Percentiles rank a stretch among this genome's conserved stretches.
phyloP scores from a whole-genome alignment of 305 asterid species.

The Ajuga reptans region DNA sequence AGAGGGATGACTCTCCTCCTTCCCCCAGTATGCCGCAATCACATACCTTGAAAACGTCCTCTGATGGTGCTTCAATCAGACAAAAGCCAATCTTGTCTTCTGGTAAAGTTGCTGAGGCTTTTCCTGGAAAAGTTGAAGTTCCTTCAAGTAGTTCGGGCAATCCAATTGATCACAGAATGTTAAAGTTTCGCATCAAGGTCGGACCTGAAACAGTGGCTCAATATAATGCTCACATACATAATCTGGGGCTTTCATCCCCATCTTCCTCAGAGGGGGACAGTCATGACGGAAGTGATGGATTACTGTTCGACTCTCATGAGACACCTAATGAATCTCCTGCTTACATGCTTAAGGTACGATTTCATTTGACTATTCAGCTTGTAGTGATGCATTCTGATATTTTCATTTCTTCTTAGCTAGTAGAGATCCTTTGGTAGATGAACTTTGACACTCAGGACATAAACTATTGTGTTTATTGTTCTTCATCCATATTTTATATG shows the following conservation, averaged over 20 bases:
- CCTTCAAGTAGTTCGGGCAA: constrained; percentile 38
- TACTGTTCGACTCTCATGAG: constrained; percentile 35
- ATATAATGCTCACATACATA: constrained; percentile 60
- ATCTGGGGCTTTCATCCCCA: constrained; percentile 80
- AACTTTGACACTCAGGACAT: neutral
- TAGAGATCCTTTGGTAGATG: constrained; percentile 11
- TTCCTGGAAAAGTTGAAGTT: constrained; percentile 35
- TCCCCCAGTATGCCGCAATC: constrained; percentile 26
- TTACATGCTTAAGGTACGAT: constrained; percentile 54
- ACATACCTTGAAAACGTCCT: constrained; percentile 32
- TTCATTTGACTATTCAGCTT: constrained; percentile 11
- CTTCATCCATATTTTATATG: neutral
- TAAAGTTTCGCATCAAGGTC: constrained; percentile 72
- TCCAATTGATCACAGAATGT: constrained; percentile 37
- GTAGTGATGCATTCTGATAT: neutral
- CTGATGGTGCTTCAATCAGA: constrained; percentile 32
- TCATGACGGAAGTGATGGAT: constrained; percentile 55
- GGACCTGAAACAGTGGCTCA: constrained; percentile 51
- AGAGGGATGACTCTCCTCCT: constrained; percentile 36
- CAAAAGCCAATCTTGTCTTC: constrained; percentile 32
- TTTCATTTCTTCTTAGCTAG: constrained; percentile 1
- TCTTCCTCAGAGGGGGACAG: constrained; percentile 70
- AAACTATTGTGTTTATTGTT: neutral
- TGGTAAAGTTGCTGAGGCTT: constrained; percentile 38
- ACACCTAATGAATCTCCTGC: constrained; percentile 43